Percentiles rank a stretch among this genome's conserved stretches.
phyloP scores from a whole-genome alignment of 148 eudicot genomes.

The Rhododendron ovatum region DNA sequence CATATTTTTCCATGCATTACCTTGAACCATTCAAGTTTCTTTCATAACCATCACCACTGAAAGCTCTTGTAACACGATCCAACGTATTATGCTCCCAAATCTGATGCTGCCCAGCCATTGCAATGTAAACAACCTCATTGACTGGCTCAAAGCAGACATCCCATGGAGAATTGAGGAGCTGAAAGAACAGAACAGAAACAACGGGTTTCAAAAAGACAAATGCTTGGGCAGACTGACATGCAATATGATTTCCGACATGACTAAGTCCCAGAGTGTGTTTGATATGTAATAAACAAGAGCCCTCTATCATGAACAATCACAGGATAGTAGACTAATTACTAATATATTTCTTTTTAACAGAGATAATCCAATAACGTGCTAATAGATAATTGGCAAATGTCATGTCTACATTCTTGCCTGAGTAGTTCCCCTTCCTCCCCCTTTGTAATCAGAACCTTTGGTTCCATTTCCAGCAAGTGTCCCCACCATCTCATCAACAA shows the following conservation, averaged over 20 bases:
- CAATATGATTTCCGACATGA: background rate
- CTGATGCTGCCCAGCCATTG: conserved; percentile 99
- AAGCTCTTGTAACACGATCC: conserved; percentile 61
- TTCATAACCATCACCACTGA: conserved; percentile 96
- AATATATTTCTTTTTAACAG: background rate
- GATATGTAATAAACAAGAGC: background rate
- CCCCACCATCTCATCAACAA: conserved; percentile 75
- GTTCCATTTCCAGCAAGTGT: conserved; percentile 97
- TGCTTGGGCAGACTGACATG: background rate
- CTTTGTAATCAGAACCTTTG: conserved; percentile 90
- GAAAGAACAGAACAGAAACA: conserved; percentile 22
- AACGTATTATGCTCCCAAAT: conserved; percentile 73
- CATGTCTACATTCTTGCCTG: conserved; percentile 58
- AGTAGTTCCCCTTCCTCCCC: conserved; percentile 70
- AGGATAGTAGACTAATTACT: background rate
- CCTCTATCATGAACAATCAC: background rate
- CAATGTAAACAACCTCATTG: conserved; percentile 69
- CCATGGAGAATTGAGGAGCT: conserved; percentile 99
- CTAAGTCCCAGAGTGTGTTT: background rate
- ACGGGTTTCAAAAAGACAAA: background rate
- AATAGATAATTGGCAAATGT: background rate
- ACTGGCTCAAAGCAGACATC: conserved; percentile 83
- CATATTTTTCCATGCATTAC: conserved; percentile 25
- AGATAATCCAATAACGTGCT: background rate
- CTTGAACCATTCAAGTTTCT: conserved; percentile 91